These are phyloP conservation scores for Hibiscus mutabilis DNA, from an alignment of 345 rosid genomes.

Conservation along the genomic window DNA sequence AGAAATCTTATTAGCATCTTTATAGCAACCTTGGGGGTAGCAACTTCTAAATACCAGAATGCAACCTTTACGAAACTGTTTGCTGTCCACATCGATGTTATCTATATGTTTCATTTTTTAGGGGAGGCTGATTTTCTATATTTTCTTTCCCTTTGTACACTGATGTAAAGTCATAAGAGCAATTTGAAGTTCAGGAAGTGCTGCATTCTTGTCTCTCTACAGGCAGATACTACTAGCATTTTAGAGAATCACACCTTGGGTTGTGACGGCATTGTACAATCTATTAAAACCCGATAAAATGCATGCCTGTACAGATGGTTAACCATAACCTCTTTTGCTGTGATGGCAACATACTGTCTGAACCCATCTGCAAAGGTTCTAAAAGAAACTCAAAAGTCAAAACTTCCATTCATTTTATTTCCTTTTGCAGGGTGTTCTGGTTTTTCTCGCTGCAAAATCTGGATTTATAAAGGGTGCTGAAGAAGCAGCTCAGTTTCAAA, in stretches of 20 bases:
- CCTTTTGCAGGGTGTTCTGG: conserved; percentile 73
- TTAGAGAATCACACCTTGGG: background rate
- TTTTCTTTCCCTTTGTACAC: background rate
- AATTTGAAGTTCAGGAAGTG: conserved; percentile 3
- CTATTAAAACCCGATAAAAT: background rate
- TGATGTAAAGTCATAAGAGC: background rate
- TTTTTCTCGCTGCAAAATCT: conserved; percentile 92
- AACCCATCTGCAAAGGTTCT: background rate
- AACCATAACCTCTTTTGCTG: background rate
- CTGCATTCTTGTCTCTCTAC: background rate
- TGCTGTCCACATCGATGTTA: background rate
- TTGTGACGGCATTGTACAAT: background rate
- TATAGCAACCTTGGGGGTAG: background rate
- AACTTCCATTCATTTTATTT: conserved; percentile 5
- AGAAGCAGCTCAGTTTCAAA: conserved; percentile 85
- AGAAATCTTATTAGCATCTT: background rate
- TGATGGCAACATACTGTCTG: background rate
- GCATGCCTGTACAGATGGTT: background rate
- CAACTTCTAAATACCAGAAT: background rate
- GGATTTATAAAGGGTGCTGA: conserved; percentile 69
- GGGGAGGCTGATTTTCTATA: background rate
- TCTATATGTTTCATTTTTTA: background rate
- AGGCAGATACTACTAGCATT: background rate
- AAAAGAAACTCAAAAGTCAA: background rate
- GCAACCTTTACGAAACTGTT: background rate